A percentile compares a stretch with the other conserved stretches of the same genome.
Evolutionary conservation across 305 asterid species (phyloP).

Genomic region (Rubia balearica): DNA sequence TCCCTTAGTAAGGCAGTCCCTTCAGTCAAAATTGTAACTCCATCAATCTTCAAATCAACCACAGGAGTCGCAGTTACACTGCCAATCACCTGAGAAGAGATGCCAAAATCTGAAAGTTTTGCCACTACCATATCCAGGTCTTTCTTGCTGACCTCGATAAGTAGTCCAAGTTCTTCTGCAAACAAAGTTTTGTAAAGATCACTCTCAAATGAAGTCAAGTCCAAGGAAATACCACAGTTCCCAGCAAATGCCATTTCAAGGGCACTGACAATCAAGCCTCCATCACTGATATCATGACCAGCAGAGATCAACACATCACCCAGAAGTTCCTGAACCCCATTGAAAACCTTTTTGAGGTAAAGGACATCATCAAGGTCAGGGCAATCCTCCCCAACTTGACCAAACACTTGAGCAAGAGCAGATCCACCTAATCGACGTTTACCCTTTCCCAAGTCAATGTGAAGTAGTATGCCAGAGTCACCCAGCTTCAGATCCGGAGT

Average conservation of each 20-base stretch:
- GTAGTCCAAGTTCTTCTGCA: conserved; percentile 83
- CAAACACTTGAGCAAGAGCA: conserved; percentile 81
- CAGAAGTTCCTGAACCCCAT: conserved; percentile 62
- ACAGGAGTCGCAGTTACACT: conserved; percentile 40
- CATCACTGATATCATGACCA: conserved; percentile 95
- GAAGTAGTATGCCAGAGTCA: conserved; percentile 65
- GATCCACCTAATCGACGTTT: conserved; percentile 84
- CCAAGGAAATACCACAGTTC: conserved; percentile 60
- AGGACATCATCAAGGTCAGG: conserved; percentile 83
- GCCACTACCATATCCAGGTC: conserved; percentile 35
- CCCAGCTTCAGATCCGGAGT: conserved; percentile 90
- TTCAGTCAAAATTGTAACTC: conserved; percentile 47
- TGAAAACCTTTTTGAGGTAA: conserved; percentile 65
- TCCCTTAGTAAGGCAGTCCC: conserved; percentile 53
- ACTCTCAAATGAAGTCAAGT: conserved; percentile 37
- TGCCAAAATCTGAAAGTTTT: conserved; percentile 42
- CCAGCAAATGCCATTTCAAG: conserved; percentile 98
- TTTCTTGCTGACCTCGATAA: conserved; percentile 56
- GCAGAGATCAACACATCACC: conserved; percentile 70
- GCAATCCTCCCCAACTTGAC: conserved; percentile 69
- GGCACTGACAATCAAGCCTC: conserved; percentile 61
- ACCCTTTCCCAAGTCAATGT: conserved; percentile 81
- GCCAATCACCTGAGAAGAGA: conserved; percentile 55
- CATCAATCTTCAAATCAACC: conserved; percentile 56
- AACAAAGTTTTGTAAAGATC: conserved; percentile 48